phyloP scores from a whole-genome alignment of 2,329 filamentous ascomycete genomes.

The Spiromastix sp. region DNA sequence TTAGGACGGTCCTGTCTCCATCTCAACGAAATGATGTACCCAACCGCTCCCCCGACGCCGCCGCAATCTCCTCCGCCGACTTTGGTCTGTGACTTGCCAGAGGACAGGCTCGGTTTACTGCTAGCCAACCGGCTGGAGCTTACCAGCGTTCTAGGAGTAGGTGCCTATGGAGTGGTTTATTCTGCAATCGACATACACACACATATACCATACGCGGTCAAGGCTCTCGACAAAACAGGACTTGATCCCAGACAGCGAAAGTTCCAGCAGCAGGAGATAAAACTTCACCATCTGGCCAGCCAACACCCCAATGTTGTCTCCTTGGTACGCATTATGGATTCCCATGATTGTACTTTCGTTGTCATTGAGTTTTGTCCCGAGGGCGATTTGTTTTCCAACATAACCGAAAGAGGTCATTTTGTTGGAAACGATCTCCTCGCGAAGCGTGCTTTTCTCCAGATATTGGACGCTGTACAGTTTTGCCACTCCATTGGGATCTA shows the following conservation, averaged over 20 bases:
- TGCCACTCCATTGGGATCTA: conserved; percentile 92
- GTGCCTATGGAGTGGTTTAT: conserved; percentile 95
- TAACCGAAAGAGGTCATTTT: conserved; percentile 89
- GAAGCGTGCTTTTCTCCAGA: conserved; percentile 83
- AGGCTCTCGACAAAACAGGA: conserved; percentile 90
- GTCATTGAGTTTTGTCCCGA: conserved; percentile 96
- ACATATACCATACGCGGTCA: conserved; percentile 80
- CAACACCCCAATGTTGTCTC: conserved; percentile 89
- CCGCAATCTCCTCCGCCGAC: conserved; percentile 32
- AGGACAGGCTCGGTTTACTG: conserved; percentile 76
- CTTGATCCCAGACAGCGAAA: conserved; percentile 76
- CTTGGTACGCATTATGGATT: conserved; percentile 86
- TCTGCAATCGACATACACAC: conserved; percentile 75
- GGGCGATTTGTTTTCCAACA: conserved; percentile 93
- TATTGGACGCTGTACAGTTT: conserved; percentile 90
- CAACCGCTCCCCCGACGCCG: conserved; percentile 36
- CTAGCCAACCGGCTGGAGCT: conserved; percentile 76
- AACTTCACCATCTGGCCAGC: conserved; percentile 79
- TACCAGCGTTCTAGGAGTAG: conserved; percentile 76
- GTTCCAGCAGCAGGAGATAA: conserved; percentile 90
- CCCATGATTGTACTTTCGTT: conserved; percentile 85
- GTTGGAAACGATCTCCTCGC: conserved; percentile 83
- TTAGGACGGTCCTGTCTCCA: too few species aligned
- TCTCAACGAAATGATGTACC: conserved; percentile 28
- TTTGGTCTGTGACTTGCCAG: conserved; percentile 52